Conservation (phyloP, 192 early-diverging fungal species). For the Kickxella alabastrina region DNA sequence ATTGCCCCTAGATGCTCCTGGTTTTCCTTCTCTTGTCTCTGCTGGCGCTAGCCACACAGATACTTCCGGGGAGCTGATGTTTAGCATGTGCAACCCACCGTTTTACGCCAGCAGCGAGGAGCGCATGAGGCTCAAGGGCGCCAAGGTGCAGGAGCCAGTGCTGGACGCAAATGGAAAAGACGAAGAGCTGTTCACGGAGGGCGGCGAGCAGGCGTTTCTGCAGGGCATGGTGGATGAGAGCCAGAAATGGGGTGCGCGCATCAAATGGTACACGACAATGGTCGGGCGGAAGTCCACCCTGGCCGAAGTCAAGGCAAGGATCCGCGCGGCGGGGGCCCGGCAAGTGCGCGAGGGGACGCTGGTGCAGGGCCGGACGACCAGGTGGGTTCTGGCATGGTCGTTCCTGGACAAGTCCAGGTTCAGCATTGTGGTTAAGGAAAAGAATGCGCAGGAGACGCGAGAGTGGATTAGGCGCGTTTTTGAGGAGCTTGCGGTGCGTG, state of each 20-base stretch:
- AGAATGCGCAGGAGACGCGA: neutral
- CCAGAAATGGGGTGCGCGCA: conserved; percentile 17
- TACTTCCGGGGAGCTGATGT: no score
- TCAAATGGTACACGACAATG: conserved; percentile 79
- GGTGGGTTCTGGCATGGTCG: conserved; percentile 48
- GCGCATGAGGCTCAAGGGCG: conserved; percentile 43
- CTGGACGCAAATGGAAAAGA: conserved; percentile 56
- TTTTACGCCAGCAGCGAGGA: conserved; percentile 69
- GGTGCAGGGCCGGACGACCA: conserved; percentile 22
- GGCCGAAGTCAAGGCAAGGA: conserved; percentile 4
- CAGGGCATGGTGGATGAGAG: conserved; percentile 68
- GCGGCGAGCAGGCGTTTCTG: conserved; percentile 78
- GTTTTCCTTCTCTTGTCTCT: no score
- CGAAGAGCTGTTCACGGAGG: conserved; percentile 74
- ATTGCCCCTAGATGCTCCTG: conserved; percentile 19
- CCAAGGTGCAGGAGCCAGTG: conserved; percentile 55
- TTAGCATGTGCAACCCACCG: conserved; percentile 92
- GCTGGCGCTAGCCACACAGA: no score
- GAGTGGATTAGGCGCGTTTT: conserved; percentile 4
- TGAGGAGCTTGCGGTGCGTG: conserved; percentile 7
- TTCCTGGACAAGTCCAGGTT: conserved; percentile 19
- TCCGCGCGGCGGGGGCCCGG: conserved; percentile 4
- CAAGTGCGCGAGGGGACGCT: conserved; percentile 17
- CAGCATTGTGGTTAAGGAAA: neutral
- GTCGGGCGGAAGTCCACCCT: conserved; percentile 63